These are phyloP conservation scores for Vanderwaltozyma polyspora DNA, from an alignment of 805 yeast genomes.

Conservation along the genomic window DNA sequence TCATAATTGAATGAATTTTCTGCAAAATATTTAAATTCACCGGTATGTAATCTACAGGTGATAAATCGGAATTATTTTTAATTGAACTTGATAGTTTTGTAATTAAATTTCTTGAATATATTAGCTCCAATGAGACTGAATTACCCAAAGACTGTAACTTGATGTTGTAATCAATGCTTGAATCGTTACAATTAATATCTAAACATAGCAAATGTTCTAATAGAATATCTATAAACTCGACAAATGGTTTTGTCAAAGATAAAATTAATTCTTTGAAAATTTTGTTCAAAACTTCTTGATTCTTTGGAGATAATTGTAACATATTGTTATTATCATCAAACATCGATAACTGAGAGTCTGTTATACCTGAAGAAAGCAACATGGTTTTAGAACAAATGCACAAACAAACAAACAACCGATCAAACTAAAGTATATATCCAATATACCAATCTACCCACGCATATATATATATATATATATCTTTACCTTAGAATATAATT, in stretches of 20 bases:
- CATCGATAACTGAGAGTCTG: too few relatives aligned
- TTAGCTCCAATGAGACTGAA: neutral
- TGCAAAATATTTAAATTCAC: neutral
- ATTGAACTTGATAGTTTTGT: neutral
- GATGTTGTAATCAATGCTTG: neutral
- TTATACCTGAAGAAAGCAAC: too few relatives aligned
- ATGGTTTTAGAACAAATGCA: too few relatives aligned
- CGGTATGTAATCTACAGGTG: too few relatives aligned
- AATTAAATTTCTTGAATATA: neutral
- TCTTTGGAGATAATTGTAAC: conserved; percentile 1
- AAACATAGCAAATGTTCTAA: conserved; percentile 4
- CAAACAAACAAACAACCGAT: too few relatives aligned
- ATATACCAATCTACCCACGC: too few relatives aligned
- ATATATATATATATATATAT: too few relatives aligned
- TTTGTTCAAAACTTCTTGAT: conserved; percentile 2
- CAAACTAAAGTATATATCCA: too few relatives aligned
- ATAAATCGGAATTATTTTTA: too few relatives aligned
- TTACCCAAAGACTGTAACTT: conserved; percentile 1
- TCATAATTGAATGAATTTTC: neutral
- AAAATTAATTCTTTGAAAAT: conserved; percentile 8
- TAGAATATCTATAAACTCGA: conserved; percentile 19
- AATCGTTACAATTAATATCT: neutral
- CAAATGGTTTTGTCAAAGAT: conserved; percentile 13
- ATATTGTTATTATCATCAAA: too few relatives aligned
- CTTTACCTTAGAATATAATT: too few relatives aligned